Conservation (phyloP, 1,284 basidiomycete species). For the Sanghuangporus sanghuang region DNA sequence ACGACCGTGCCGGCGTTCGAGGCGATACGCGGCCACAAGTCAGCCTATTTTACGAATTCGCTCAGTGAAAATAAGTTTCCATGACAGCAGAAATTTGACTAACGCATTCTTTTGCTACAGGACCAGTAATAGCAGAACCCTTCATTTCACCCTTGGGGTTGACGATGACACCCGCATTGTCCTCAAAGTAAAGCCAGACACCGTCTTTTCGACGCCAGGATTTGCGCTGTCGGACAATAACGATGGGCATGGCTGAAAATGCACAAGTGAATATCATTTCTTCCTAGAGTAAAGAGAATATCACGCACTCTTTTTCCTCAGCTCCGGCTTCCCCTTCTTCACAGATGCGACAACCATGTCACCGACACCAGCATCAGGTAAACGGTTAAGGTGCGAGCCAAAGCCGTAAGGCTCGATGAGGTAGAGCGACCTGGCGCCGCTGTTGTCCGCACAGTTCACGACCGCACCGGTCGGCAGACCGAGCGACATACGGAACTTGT, state of each 20-base stretch:
- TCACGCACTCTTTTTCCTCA: slow-evolving; percentile 96
- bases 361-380: slow-evolving; percentile 96
- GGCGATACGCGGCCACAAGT: slow-evolving; percentile 99
- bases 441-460: slow-evolving; percentile 99
- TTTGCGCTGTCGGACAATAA: slow-evolving; percentile 98
- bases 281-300: background rate
- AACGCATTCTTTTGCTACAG: slow-evolving; percentile 95
- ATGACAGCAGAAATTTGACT: slow-evolving; percentile 29
- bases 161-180: slow-evolving; percentile 95
- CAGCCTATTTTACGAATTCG: slow-evolving; percentile 58
- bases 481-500: slow-evolving; percentile 96
- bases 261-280: background rate
- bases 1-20: slow-evolving; percentile 99
- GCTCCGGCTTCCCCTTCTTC: slow-evolving; percentile 99
- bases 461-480: slow-evolving; percentile 98
- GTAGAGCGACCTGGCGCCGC: slow-evolving; percentile 94
- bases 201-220: slow-evolving; percentile 97
- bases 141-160: slow-evolving; percentile 99
- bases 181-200: slow-evolving; percentile 99
- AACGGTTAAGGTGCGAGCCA: slow-evolving; percentile 95
- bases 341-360: slow-evolving; percentile 99
- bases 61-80: slow-evolving; percentile 6
- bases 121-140: slow-evolving; percentile 97
- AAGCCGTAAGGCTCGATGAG: slow-evolving; percentile 90
- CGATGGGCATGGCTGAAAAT: slow-evolving; percentile 86